Evolutionary conservation across 495 filamentous ascomycete genomes (phyloP).

Genomic region (Penicillium paxilli): DNA sequence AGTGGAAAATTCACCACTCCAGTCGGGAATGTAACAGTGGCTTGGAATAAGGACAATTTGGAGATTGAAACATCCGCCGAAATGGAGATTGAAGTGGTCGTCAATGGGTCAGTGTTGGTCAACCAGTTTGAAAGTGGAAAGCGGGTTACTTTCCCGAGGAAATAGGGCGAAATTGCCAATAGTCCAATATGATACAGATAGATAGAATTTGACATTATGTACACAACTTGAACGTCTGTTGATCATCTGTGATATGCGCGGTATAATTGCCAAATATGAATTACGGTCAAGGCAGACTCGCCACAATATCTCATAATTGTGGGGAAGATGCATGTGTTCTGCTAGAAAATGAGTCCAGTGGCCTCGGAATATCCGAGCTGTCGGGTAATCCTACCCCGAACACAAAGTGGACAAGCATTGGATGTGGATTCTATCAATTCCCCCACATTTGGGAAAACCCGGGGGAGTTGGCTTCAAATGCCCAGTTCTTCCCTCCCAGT

Average conservation of each 20-base stretch:
- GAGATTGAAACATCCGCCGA: conserved; percentile 7
- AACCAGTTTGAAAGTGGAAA: neutral
- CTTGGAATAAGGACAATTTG: conserved; percentile 8
- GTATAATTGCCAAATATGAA: too few relatives aligned
- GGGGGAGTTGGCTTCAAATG: neutral
- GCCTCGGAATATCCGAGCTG: neutral
- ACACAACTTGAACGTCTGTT: too few relatives aligned
- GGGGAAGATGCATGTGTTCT: neutral
- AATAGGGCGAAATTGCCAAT: neutral
- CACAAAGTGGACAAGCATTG: neutral
- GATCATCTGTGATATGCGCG: too few relatives aligned
- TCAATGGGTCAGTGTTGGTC: conserved; percentile 1
- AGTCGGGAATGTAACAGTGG: neutral
- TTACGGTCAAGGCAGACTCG: too few relatives aligned
- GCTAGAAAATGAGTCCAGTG: neutral
- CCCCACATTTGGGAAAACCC: neutral
- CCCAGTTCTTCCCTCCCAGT: neutral
- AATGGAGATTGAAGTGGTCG: conserved; percentile 6
- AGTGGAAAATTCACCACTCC: conserved; percentile 11
- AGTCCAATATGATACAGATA: neutral
- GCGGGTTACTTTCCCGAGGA: neutral
- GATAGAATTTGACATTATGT: neutral
- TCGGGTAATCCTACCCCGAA: neutral
- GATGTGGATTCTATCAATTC: neutral
- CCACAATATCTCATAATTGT: neutral